Evolutionary conservation across 169 alveolate genomes (phyloP).

Genomic region (Ichthyophthirius multifiliis): DNA sequence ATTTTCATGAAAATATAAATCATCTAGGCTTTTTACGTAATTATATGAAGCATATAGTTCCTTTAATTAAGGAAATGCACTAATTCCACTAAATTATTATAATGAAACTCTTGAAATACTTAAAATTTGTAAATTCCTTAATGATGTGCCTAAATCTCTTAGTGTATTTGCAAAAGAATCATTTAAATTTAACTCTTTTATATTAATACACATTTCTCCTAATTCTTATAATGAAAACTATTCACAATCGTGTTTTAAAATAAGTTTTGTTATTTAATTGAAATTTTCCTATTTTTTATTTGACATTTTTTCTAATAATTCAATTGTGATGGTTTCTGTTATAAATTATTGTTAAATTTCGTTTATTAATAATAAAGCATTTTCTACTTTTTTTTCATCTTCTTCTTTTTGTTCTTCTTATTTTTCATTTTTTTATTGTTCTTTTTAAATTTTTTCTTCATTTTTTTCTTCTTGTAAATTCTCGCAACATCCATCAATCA

Average conservation of each 20-base stretch:
- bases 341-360: neutral
- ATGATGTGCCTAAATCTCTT: conserved; percentile 44
- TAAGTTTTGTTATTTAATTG: neutral
- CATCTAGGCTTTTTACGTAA: conserved; percentile 21
- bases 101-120: conserved; percentile 33
- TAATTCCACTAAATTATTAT: conserved; percentile 33
- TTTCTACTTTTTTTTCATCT: neutral
- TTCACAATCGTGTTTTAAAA: conserved; percentile 10
- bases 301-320: neutral
- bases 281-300: neutral
- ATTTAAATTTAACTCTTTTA: conserved; percentile 44
- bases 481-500: neutral
- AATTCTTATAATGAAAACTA: conserved; percentile 22
- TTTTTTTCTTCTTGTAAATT: neutral
- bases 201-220: conserved; percentile 39
- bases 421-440: neutral
- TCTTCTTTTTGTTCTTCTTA: neutral
- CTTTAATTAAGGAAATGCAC: conserved; percentile 25
- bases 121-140: conserved; percentile 26
- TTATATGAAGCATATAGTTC: conserved; percentile 51
- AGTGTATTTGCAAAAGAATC: conserved; percentile 20
- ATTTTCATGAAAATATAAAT: conserved; percentile 42
- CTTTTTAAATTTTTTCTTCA: neutral
- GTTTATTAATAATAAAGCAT: neutral
- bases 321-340: neutral